phyloP scores from a whole-genome alignment of 768 basidiomycete genomes.

The Termitomyces sp. region DNA sequence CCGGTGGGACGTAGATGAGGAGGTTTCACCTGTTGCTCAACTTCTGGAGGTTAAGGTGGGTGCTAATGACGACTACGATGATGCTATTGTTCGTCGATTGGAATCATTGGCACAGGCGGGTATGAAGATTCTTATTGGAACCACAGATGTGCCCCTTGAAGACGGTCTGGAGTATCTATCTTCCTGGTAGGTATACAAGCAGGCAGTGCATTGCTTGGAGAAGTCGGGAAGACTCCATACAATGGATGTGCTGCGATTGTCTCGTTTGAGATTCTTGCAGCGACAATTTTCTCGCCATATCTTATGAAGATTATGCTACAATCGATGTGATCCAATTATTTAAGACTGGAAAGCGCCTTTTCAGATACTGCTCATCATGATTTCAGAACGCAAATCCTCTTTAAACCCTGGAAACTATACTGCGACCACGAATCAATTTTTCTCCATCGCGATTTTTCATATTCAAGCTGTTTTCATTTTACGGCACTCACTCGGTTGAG shows the following conservation, averaged over 20 bases:
- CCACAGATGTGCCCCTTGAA: conserved; percentile 12
- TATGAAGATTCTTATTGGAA: conserved; percentile 15
- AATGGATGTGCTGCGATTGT: no score
- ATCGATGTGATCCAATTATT: neutral
- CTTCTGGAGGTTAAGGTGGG: conserved; percentile 13
- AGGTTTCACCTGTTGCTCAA: conserved; percentile 2
- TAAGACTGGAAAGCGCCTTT: neutral
- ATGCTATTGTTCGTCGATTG: conserved; percentile 12
- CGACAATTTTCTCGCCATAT: neutral
- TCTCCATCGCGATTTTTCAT: neutral
- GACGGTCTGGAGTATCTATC: conserved; percentile 12
- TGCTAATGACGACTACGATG: conserved; percentile 14
- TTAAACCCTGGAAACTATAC: neutral
- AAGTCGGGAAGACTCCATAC: neutral
- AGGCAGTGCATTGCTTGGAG: neutral
- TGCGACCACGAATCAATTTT: neutral
- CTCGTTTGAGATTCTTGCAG: neutral
- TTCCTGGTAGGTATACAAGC: neutral
- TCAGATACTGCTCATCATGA: neutral
- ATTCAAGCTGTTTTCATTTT: neutral
- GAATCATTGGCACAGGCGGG: conserved; percentile 15
- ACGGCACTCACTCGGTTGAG: neutral
- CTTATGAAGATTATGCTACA: neutral
- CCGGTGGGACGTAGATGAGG: conserved; percentile 14
- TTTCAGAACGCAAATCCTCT: neutral